Percentiles rank a stretch among this genome's conserved stretches.
Evolutionary conservation across 352 stramenopile species (phyloP).

Genomic region (Phytophthora boehmeriae): DNA sequence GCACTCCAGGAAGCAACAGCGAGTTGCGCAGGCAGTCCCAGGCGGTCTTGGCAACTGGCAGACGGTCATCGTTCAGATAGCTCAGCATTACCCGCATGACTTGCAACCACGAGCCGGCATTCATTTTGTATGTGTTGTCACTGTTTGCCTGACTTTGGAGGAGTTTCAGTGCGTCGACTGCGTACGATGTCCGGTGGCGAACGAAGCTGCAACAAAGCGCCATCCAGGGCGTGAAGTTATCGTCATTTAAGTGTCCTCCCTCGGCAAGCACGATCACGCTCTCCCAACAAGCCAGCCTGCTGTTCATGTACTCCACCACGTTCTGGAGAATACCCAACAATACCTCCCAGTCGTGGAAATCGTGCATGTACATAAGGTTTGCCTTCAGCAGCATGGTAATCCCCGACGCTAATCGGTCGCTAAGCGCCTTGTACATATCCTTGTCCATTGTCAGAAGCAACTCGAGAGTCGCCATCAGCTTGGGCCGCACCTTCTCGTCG

Average conservation of each 20-base stretch:
- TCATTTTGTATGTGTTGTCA: conserved; percentile 76
- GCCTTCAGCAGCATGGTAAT: conserved; percentile 88
- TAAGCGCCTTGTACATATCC: conserved; percentile 82
- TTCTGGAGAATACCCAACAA: conserved; percentile 77
- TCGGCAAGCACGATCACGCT: conserved; percentile 76
- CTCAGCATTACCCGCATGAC: conserved; percentile 88
- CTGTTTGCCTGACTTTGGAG: conserved; percentile 78
- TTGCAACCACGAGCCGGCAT: conserved; percentile 76
- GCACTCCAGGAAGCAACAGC: conserved; percentile 70
- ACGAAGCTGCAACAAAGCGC: conserved; percentile 80
- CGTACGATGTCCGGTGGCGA: conserved; percentile 77
- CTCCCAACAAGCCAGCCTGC: conserved; percentile 74
- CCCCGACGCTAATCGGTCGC: conserved; percentile 76
- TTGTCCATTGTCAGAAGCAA: conserved; percentile 80
- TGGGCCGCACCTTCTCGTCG: conserved; percentile 78
- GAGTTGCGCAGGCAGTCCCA: conserved; percentile 89
- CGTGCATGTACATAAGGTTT: conserved; percentile 89
- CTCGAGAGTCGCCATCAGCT: conserved; percentile 82
- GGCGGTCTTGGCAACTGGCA: conserved; percentile 76
- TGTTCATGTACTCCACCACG: conserved; percentile 82
- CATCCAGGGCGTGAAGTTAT: conserved; percentile 86
- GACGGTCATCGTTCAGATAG: conserved; percentile 82
- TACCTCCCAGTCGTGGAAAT: conserved; percentile 82
- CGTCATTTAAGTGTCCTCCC: conserved; percentile 70
- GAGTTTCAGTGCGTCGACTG: conserved; percentile 75